Conservation (phyloP, 108 stramenopile genomes). For the Cyclotella sp. region DNA sequence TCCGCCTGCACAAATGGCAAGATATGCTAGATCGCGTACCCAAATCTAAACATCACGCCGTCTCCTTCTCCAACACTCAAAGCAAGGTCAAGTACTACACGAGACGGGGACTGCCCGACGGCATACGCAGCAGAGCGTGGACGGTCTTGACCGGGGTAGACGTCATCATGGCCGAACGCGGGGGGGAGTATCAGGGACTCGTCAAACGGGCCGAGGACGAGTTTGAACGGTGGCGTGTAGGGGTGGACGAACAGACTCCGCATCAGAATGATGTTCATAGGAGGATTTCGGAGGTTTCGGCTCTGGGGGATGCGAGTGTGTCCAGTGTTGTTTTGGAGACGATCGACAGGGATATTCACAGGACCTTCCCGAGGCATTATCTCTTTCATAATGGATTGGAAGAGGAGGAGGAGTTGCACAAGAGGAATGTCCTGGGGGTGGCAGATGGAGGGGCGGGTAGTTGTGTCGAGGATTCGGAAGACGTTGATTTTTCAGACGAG, state of each 20-base stretch:
- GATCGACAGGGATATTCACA: slow-evolving; percentile 89
- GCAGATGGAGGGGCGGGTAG: not conserved
- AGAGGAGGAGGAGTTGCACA: slow-evolving; percentile 14
- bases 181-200: slow-evolving; percentile 26
- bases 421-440: not conserved
- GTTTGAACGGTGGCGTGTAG: not conserved
- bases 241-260: not conserved
- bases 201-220: slow-evolving; percentile 20
- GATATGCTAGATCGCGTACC: slow-evolving; percentile 25
- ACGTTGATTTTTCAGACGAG: not conserved
- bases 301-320: not conserved
- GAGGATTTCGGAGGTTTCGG: not conserved
- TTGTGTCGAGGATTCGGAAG: slow-evolving; percentile 22
- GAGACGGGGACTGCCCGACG: slow-evolving; percentile 36
- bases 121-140: slow-evolving; percentile 30
- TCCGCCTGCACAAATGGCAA: slow-evolving; percentile 40
- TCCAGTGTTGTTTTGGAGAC: slow-evolving; percentile 50
- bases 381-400: slow-evolving; percentile 71
- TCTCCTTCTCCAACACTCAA: not conserved
- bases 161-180: slow-evolving; percentile 20
- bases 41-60: not conserved
- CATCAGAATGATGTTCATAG: not conserved
- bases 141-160: slow-evolving; percentile 41
- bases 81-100: slow-evolving; percentile 38
- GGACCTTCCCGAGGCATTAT: slow-evolving; percentile 90